Conservation (phyloP, 495 filamentous ascomycete genomes). For the Podospora tetraspora region DNA sequence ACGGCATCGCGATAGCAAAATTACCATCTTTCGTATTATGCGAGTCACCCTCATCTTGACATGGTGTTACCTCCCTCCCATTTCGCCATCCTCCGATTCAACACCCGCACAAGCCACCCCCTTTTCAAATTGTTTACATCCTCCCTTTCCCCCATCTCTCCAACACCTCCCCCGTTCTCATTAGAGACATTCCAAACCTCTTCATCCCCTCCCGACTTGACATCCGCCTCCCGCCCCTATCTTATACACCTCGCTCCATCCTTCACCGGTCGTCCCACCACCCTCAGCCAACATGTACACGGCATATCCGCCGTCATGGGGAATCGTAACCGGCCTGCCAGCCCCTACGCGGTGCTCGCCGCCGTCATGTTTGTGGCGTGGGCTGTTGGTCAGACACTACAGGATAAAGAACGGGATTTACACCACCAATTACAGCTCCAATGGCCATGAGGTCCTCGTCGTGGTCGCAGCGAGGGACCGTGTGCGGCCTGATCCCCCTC, state of each 20-base stretch:
- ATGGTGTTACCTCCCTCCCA: not conserved
- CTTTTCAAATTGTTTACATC: not conserved
- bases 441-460: too few species aligned
- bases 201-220: not conserved
- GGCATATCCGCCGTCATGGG: not conserved
- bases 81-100: not conserved
- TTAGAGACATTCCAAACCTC: not conserved
- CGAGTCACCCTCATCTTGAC: not conserved
- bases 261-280: too few species aligned
- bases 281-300: not conserved
- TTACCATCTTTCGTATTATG: not conserved
- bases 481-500: too few species aligned
- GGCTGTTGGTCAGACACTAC: too few species aligned
- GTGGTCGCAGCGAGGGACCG: too few species aligned
- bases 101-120: not conserved
- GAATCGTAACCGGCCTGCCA: too few species aligned
- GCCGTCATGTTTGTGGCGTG: too few species aligned
- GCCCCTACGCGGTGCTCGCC: too few species aligned
- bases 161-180: not conserved
- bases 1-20: not conserved
- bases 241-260: not conserved
- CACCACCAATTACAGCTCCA: too few species aligned
- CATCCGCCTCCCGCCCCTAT: not conserved
- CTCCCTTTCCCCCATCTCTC: not conserved
- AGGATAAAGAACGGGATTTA: too few species aligned